Evolutionary conservation across 768 basidiomycete species (phyloP).

Genomic region (Cubamyces lactineus): DNA sequence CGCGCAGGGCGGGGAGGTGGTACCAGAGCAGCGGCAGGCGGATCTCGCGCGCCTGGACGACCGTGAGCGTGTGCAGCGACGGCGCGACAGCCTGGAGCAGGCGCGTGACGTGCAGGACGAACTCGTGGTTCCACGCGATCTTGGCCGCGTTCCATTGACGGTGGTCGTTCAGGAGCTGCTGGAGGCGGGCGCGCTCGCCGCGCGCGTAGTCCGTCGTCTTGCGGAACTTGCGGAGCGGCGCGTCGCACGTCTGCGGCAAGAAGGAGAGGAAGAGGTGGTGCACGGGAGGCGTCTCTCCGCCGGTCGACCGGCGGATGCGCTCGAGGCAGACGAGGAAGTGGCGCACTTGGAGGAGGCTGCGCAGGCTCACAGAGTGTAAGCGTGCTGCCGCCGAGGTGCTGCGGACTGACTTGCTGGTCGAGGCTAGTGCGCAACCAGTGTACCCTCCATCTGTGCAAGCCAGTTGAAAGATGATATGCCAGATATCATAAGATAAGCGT

Average conservation of each 20-base stretch:
- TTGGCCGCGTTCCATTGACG: conserved; percentile 13
- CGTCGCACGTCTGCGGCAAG: conserved; percentile 20
- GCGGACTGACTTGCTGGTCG: conserved; percentile 10
- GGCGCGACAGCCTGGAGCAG: conserved; percentile 15
- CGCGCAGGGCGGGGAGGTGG: conserved; percentile 18
- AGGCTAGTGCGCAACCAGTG: conserved; percentile 16
- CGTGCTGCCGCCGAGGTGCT: conserved; percentile 3
- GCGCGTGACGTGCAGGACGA: conserved; percentile 17
- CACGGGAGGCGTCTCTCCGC: background rate
- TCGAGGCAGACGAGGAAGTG: conserved; percentile 22
- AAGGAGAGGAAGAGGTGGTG: conserved; percentile 22
- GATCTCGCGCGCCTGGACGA: conserved; percentile 18
- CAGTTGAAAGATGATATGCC: conserved; percentile 16
- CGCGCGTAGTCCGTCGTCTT: conserved; percentile 22
- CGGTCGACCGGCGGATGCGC: conserved; percentile 11
- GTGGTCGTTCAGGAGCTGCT: conserved; percentile 16
- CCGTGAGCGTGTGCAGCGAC: conserved; percentile 16
- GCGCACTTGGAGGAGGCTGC: conserved; percentile 12
- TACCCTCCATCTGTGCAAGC: conserved; percentile 20
- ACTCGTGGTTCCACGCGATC: conserved; percentile 18
- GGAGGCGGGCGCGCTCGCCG: conserved; percentile 11
- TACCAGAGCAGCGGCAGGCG: conserved; percentile 12
- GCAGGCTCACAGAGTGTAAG: conserved; percentile 15
- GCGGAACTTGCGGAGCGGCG: conserved; percentile 17
- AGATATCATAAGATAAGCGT: conserved; percentile 20